Evolutionary conservation across 2,329 filamentous ascomycete species (phyloP), one percentile per base, ranked within the genome.

Genomic region (Intubia oerlemansii): DNA sequence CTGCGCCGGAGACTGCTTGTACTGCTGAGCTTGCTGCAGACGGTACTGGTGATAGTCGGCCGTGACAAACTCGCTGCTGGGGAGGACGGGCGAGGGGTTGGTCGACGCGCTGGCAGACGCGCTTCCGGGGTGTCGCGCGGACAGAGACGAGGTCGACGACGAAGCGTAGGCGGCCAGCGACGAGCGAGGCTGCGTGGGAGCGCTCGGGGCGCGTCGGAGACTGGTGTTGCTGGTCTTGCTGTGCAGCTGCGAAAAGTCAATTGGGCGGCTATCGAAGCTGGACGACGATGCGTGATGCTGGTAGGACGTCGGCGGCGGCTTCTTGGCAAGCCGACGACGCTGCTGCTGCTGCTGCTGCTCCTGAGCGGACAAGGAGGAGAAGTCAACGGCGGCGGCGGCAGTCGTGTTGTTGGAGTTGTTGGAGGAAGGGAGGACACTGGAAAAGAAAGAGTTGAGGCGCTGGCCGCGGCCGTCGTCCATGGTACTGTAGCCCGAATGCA

Each of bases 151-250:
- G 51, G 50, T 54, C 4, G 37, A 38, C 11, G 36, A 37, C 42
- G 59, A 59, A 45, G 58, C 52, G 56, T 58, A 55, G 41, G 52
- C 54, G 39, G 48, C 45, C 21, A 52, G 51, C 34, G 52, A 53
- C 32, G 52, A 54, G 36, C 53, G 54, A 41, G 50, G 48, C 43
- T 53, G 53, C 19, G 19, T 21, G 44, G 64, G 64, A 51, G 63
- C 63, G 48, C 63, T 68, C 39, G 66, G 65, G 44, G 63, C 57
- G 46, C 64, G 59, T 46, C 56, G 61, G 46, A 72, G 54, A 47
- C 62, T 70, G 42, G 62, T 59, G 39, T 66, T 68, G 59, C 66
- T 72, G 49, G 60, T 59, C 56, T 68, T 62, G 54, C 62, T 69
- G 49, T 59, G 56, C 41, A 70, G 50, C 39, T 62, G 67, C 42